Conservation (phyloP, 306 rosid genomes). For the Luffa acutangula region DNA sequence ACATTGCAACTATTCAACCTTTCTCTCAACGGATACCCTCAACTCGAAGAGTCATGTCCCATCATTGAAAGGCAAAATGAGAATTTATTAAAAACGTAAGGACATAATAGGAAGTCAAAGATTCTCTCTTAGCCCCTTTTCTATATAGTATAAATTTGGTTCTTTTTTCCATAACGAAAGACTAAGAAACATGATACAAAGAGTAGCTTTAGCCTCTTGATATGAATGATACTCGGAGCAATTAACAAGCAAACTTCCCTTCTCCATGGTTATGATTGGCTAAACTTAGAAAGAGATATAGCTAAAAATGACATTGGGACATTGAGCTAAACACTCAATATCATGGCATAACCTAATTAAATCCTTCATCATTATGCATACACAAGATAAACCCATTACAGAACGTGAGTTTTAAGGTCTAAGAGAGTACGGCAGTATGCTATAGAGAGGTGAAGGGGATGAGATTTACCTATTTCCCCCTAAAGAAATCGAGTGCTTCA, state of each 20-base stretch:
- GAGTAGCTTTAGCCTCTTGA: not conserved
- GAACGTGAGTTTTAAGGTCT: not conserved
- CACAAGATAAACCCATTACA: not conserved
- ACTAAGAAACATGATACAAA: not conserved
- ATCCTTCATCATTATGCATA: not conserved
- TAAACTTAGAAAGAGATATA: not conserved
- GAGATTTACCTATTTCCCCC: constrained; percentile 17
- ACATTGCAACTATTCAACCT: too few species aligned
- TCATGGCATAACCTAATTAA: not conserved
- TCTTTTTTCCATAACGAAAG: not conserved
- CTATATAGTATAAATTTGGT: too few species aligned
- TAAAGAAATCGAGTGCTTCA: constrained; percentile 62
- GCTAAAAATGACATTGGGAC: not conserved
- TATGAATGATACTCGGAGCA: not conserved
- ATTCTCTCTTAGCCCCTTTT: too few species aligned
- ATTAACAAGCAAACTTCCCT: not conserved
- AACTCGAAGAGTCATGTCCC: too few species aligned
- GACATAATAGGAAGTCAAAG: too few species aligned
- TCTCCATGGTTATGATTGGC: not conserved
- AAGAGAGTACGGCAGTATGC: not conserved
- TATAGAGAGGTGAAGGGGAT: not conserved
- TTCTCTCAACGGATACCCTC: too few species aligned
- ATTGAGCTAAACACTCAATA: not conserved
- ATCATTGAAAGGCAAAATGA: too few species aligned
- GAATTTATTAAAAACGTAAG: too few species aligned